These are phyloP conservation scores for Candida montana DNA, from an alignment of 805 yeast genomes.

Conservation along the genomic window DNA sequence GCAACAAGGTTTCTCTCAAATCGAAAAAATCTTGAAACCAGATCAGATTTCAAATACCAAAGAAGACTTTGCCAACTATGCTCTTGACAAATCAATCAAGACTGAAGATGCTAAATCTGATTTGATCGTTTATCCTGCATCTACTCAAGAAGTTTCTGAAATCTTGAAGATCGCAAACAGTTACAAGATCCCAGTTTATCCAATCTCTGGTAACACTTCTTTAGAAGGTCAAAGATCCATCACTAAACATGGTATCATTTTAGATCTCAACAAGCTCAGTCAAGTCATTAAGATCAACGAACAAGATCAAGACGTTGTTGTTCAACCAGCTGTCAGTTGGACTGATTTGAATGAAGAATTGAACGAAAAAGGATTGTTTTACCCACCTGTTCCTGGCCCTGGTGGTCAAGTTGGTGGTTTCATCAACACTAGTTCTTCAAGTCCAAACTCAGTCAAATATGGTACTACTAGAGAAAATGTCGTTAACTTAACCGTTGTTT, in stretches of 20 bases:
- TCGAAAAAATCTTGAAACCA: conserved; percentile 10
- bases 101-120: conserved; percentile 39
- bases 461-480: conserved; percentile 79
- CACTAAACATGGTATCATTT: conserved; percentile 59
- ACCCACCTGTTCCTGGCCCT: conserved; percentile 78
- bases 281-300: conserved; percentile 49
- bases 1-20: conserved; percentile 8
- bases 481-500: conserved; percentile 60
- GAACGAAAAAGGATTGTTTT: conserved; percentile 44
- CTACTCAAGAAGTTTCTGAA: conserved; percentile 60
- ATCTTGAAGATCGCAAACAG: conserved; percentile 58
- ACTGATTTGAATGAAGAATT: conserved; percentile 54
- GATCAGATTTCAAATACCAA: conserved; percentile 10
- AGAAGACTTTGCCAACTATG: conserved; percentile 12
- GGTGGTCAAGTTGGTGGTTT: conserved; percentile 79
- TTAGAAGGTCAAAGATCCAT: conserved; percentile 78
- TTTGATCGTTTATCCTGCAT: conserved; percentile 54
- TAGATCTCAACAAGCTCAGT: conserved; percentile 59
- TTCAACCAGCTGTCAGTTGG: conserved; percentile 80
- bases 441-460: conserved; percentile 70
- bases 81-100: conserved; percentile 2
- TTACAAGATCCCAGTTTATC: conserved; percentile 61
- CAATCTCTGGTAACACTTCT: conserved; percentile 73
- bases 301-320: conserved; percentile 65
- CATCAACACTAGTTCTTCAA: conserved; percentile 75